Evolutionary conservation across 345 rosid species (phyloP).

Genomic region (Gossypium mustelinum): DNA sequence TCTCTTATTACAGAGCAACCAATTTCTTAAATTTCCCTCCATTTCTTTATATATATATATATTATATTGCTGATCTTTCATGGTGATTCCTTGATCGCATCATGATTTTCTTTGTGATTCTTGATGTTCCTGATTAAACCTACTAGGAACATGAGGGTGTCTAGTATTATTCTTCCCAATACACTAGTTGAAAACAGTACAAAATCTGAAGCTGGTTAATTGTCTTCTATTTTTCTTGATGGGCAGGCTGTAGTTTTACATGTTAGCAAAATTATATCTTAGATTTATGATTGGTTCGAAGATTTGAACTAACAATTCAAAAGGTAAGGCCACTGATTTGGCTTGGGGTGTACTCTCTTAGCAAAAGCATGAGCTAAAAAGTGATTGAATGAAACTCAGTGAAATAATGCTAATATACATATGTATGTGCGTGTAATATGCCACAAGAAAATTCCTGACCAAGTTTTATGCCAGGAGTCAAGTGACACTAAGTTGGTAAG

Average conservation of each 20-base stretch:
- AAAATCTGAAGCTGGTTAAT: neutral
- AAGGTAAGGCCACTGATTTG: too few species aligned
- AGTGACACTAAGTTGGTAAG: too few species aligned
- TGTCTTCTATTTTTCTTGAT: neutral
- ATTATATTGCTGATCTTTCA: neutral
- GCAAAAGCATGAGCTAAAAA: too few species aligned
- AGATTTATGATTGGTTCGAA: too few species aligned
- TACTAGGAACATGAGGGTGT: neutral
- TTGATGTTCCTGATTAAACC: neutral
- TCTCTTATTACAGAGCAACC: neutral
- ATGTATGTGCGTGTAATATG: too few species aligned
- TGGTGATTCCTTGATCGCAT: neutral
- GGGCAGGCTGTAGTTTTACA: constrained; percentile 1
- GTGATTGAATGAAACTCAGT: too few species aligned
- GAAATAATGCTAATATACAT: too few species aligned
- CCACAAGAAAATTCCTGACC: too few species aligned
- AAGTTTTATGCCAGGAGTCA: too few species aligned
- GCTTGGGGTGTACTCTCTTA: too few species aligned
- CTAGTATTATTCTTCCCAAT: neutral
- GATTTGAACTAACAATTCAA: too few species aligned
- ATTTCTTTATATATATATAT: neutral
- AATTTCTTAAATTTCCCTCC: neutral
- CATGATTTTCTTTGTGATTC: neutral
- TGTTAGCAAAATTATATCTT: too few species aligned
- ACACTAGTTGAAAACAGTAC: neutral